Base-by-base conservation (phyloP, 2,329 filamentous ascomycete genomes). In the Podosphaera leucotricha region DNA sequence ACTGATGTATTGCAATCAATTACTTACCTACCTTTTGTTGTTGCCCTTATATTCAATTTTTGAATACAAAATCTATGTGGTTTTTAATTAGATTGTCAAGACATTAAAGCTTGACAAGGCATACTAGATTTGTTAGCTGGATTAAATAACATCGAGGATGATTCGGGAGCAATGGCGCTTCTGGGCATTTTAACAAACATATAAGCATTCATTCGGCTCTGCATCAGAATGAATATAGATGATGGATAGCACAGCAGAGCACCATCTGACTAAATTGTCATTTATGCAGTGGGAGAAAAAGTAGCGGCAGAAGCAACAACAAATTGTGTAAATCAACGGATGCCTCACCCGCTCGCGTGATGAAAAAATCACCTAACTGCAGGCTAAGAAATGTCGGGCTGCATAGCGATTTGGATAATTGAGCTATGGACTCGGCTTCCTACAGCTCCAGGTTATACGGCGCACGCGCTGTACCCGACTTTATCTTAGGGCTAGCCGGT, bases 211-310 rank as follows among this genome's bases (percentile, higher is more conserved):
- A 33, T 33, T 33, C 28, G 13, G 4, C 28, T 33, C 15, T 33
- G 37, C 37, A 19, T 38, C 37, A 38, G 16, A 20, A 38, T 38
- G 20, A 20, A 20, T 19, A 38, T 38, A 38, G 49, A 33, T 51
- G 46, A 53, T 49, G 48, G 52, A 49, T 46, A 51, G 47, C 46
- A 53, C 53, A 50, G 52, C 50, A 54, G 48, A 51, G 52, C 48
- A 51, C 39, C 44, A 50, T 55, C 52, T 48, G 53, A 54, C 55
- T 55, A 53, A 50, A 54, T 56, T 56, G 52, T 52, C 53, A 53
- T 55, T 54, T 58, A 56, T 53, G 53, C 53, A 55, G 50, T 46
- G 46, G 46, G 46, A 49, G 44, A 50, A 53, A 51, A 38, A 19
- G 19, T 30, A 41, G 26, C 16, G 26, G 7, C n/a, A 43, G 41